A percentile compares a stretch with the other conserved stretches of the same genome.
Conservation (phyloP, 1,139 yeast genomes). For the Komagataea norvegica region DNA sequence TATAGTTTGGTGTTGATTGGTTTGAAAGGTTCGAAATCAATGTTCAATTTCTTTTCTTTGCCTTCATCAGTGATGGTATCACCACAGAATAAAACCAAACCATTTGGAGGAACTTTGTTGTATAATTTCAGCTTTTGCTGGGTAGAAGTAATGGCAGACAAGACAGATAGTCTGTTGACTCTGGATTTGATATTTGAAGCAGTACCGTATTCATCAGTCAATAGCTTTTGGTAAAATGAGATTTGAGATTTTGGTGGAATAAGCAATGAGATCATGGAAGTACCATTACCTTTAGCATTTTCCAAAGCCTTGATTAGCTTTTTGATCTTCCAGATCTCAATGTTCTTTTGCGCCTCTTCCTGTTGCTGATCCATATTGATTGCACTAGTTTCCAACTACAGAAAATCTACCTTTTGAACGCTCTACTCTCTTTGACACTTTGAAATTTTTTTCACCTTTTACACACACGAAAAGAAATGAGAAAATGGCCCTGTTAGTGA, state of each 20-base stretch:
- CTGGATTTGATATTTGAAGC: constrained; percentile 97
- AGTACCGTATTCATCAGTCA: constrained; percentile 98
- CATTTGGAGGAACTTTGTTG: constrained; percentile 86
- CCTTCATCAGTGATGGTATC: constrained; percentile 97
- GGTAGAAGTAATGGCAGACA: constrained; percentile 95
- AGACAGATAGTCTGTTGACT: constrained; percentile 89
- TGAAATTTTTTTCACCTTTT: constrained; percentile 1
- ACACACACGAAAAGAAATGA: neutral
- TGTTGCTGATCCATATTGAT: constrained; percentile 30
- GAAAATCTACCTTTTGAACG: neutral
- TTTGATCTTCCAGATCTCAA: constrained; percentile 98
- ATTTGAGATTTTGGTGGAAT: constrained; percentile 95
- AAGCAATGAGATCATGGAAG: constrained; percentile 95
- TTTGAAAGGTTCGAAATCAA: constrained; percentile 95
- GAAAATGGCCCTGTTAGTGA: constrained; percentile 1
- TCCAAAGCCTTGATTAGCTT: constrained; percentile 84
- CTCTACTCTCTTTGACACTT: neutral
- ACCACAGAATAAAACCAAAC: constrained; percentile 95
- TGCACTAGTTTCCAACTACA: neutral
- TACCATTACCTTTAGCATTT: constrained; percentile 94
- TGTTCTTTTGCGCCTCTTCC: constrained; percentile 85
- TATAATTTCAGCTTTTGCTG: constrained; percentile 93
- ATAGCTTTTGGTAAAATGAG: constrained; percentile 80
- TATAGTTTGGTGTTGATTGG: constrained; percentile 96
- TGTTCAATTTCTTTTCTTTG: constrained; percentile 90